These are phyloP conservation scores for Fusarium caatingaense DNA, from an alignment of 2,329 filamentous ascomycete species.

Conservation along the genomic window DNA sequence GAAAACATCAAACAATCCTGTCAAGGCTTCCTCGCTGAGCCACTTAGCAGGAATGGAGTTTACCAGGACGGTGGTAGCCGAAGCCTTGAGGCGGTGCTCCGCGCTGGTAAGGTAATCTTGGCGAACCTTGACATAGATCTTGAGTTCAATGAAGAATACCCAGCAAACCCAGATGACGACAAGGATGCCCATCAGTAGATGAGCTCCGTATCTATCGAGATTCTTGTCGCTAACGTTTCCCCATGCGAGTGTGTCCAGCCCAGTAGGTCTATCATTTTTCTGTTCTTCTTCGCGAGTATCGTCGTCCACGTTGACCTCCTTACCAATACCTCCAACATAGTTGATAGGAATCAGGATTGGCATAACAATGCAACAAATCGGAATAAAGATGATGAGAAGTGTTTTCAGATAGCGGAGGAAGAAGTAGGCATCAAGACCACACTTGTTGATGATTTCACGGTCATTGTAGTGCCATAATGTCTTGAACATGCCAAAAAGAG, in stretches of 20 bases:
- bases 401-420: constrained; percentile 86
- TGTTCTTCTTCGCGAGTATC: neutral
- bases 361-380: constrained; percentile 80
- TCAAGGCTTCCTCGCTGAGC: constrained; percentile 84
- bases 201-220: constrained; percentile 80
- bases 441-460: constrained; percentile 91
- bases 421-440: constrained; percentile 96
- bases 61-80: constrained; percentile 94
- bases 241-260: constrained; percentile 87
- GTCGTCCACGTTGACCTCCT: constrained; percentile 55
- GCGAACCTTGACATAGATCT: constrained; percentile 89
- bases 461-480: constrained; percentile 75
- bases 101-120: constrained; percentile 96
- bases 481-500: constrained; percentile 61
- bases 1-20: constrained; percentile 92
- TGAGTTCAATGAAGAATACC: constrained; percentile 86
- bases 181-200: constrained; percentile 80
- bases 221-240: constrained; percentile 80
- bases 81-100: constrained; percentile 91
- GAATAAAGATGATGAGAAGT: constrained; percentile 91
- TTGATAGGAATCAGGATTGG: constrained; percentile 91
- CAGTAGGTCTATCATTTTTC: constrained; percentile 54
- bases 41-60: constrained; percentile 91
- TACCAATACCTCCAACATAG: constrained; percentile 74
- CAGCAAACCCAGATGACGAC: constrained; percentile 87